Percentiles rank a stretch among this genome's conserved stretches.
Conservation (phyloP, 768 basidiomycete species). For the Tephrocybe rancida region DNA sequence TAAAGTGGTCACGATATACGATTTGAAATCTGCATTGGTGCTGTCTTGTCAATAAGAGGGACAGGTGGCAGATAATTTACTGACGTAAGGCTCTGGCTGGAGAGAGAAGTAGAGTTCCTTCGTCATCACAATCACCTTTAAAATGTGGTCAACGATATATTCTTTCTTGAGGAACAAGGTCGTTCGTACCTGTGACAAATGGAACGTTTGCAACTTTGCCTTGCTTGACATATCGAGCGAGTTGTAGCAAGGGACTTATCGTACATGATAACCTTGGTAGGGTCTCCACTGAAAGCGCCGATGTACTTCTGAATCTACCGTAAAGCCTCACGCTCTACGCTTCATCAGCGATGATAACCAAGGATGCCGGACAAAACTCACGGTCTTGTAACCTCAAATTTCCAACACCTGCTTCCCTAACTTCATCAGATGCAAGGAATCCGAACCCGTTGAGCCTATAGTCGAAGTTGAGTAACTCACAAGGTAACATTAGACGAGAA, state of each 20-base stretch:
- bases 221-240: too few relatives aligned
- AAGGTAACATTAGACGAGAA: neutral
- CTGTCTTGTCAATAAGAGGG: slow-evolving; percentile 6
- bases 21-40: slow-evolving; percentile 24
- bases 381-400: slow-evolving; percentile 66
- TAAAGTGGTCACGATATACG: slow-evolving; percentile 25
- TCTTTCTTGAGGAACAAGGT: too few relatives aligned
- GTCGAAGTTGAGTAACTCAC: neutral
- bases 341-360: neutral
- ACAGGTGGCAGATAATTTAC: slow-evolving; percentile 7
- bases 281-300: slow-evolving; percentile 59
- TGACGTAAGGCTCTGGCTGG: slow-evolving; percentile 49
- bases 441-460: slow-evolving; percentile 33
- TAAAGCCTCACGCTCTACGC: slow-evolving; percentile 29
- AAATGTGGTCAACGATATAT: too few relatives aligned
- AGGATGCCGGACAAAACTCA: slow-evolving; percentile 23
- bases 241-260: too few relatives aligned
- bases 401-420: slow-evolving; percentile 44
- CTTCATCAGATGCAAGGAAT: slow-evolving; percentile 46
- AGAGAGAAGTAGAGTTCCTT: slow-evolving; percentile 54
- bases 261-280: slow-evolving; percentile 45
- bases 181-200: too few relatives aligned
- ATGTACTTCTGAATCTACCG: slow-evolving; percentile 67
- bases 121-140: slow-evolving; percentile 55
- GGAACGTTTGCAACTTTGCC: too few relatives aligned